Conservation (phyloP, 768 basidiomycete species). For the Lactarius sp. region DNA sequence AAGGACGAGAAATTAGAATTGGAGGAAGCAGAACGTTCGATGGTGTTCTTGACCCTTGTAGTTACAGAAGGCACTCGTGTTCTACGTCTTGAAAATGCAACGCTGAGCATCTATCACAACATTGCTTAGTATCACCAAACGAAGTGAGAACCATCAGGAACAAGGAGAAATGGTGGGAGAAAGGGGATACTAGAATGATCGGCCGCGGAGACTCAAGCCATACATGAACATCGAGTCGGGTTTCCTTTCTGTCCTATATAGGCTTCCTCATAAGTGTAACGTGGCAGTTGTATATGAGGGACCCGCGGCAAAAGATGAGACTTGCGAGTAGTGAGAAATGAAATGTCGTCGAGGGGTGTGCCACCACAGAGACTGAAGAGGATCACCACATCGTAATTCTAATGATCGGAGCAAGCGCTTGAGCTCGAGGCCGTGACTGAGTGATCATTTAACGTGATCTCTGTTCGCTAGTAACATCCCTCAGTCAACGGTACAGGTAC, state of each 20-base stretch:
- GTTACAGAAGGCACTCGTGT: background rate
- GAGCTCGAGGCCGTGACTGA: constrained; percentile 1
- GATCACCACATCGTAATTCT: no score
- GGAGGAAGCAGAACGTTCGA: background rate
- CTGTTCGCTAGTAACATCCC: background rate
- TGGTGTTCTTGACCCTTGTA: background rate
- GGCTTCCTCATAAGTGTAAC: background rate
- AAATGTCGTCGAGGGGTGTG: background rate
- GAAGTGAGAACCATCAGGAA: background rate
- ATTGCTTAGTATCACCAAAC: background rate
- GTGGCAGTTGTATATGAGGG: background rate
- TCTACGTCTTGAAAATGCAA: background rate
- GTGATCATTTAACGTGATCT: constrained; percentile 18
- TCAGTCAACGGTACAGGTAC: background rate
- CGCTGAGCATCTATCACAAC: background rate
- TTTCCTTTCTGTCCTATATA: no score
- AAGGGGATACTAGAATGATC: no score
- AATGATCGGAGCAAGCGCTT: constrained; percentile 2
- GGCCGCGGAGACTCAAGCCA: background rate
- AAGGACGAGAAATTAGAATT: background rate
- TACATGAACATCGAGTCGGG: background rate
- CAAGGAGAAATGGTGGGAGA: no score
- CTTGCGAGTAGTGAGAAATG: no score
- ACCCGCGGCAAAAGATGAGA: background rate
- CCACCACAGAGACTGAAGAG: background rate